Evolutionary conservation across 805 yeast species (phyloP).

Genomic region (Pichia phayaonensis): DNA sequence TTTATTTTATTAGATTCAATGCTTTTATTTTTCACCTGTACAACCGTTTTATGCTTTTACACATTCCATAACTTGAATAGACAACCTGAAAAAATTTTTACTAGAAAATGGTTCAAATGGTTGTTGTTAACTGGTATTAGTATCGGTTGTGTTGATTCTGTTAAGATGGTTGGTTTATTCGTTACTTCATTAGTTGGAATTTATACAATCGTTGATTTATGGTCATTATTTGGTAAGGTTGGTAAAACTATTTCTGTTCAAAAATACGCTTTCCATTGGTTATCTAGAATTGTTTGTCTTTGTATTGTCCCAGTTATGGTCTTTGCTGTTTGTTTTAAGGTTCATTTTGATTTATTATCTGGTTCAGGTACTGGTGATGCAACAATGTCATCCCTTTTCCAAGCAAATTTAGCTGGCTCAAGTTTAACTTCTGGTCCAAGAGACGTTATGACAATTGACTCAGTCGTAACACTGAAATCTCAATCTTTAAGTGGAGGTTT

Average conservation of each 20-base stretch:
- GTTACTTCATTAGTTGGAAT: slow-evolving; percentile 85
- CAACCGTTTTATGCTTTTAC: slow-evolving; percentile 68
- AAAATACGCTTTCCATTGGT: slow-evolving; percentile 60
- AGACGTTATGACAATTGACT: slow-evolving; percentile 49
- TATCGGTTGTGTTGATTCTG: slow-evolving; percentile 87
- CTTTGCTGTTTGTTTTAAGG: slow-evolving; percentile 65
- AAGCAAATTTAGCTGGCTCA: slow-evolving; percentile 65
- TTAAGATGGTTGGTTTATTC: slow-evolving; percentile 95
- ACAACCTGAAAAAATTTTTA: slow-evolving; percentile 41
- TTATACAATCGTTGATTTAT: slow-evolving; percentile 81
- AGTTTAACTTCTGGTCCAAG: slow-evolving; percentile 59
- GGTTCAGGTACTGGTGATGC: slow-evolving; percentile 76
- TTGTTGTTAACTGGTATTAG: slow-evolving; percentile 72
- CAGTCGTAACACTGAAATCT: slow-evolving; percentile 52
- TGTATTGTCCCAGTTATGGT: slow-evolving; percentile 66
- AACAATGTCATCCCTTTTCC: slow-evolving; percentile 70
- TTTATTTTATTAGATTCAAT: slow-evolving; percentile 89
- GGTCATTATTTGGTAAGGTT: slow-evolving; percentile 78
- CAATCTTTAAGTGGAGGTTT: slow-evolving; percentile 68
- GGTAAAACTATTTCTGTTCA: slow-evolving; percentile 25
- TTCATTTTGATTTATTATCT: slow-evolving; percentile 70
- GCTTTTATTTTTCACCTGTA: slow-evolving; percentile 78
- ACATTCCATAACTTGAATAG: slow-evolving; percentile 59
- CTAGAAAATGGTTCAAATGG: slow-evolving; percentile 93
- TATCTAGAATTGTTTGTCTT: slow-evolving; percentile 52